phyloP scores from a whole-genome alignment of 306 rosid genomes.

The Medicago arabica region DNA sequence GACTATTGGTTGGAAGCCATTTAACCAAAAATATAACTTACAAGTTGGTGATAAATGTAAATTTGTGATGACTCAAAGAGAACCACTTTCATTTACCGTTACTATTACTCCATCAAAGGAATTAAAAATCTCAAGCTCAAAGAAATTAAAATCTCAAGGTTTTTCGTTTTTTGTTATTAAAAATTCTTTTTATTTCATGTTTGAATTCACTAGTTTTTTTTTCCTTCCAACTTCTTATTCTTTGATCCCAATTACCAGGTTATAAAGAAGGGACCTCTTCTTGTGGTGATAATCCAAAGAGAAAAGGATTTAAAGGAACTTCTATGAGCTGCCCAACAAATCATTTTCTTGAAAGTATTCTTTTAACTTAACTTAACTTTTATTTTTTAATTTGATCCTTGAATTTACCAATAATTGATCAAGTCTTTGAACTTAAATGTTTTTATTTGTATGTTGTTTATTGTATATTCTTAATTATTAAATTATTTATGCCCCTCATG shows the following conservation, averaged over 20 bases:
- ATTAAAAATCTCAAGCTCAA: too few relatives aligned
- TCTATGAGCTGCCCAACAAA: background rate
- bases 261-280: background rate
- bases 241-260: background rate
- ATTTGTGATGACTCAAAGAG: background rate
- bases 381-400: too few relatives aligned
- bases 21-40: background rate
- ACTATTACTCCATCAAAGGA: background rate
- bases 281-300: too few relatives aligned
- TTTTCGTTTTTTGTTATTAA: too few relatives aligned
- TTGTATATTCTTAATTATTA: too few relatives aligned
- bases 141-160: too few relatives aligned
- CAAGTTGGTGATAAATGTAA: background rate
- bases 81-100: background rate
- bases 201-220: too few relatives aligned
- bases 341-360: background rate
- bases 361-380: too few relatives aligned
- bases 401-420: too few relatives aligned
- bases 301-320: background rate
- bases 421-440: too few relatives aligned
- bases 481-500: background rate
- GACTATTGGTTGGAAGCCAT: background rate
- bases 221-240: background rate
- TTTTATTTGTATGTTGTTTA: too few relatives aligned
- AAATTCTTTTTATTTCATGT: too few relatives aligned